These are phyloP conservation scores for Lepidopterella palustris DNA, from an alignment of 495 filamentous ascomycete genomes.

Conservation along the genomic window DNA sequence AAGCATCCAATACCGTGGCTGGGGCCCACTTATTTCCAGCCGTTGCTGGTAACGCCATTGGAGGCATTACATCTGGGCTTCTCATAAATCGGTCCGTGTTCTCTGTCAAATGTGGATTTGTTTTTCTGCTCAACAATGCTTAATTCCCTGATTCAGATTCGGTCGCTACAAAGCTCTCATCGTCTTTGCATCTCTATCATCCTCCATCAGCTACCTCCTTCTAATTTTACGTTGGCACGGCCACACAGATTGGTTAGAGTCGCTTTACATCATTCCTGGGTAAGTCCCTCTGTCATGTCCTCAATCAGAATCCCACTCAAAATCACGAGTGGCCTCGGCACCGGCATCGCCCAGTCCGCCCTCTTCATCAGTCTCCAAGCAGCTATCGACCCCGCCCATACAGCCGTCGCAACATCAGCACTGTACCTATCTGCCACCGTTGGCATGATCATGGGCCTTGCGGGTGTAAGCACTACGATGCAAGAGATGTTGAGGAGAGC, in stretches of 20 bases:
- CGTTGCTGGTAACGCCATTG: constrained; percentile 59
- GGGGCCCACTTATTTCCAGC: constrained; percentile 59
- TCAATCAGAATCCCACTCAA: background rate
- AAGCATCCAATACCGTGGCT: constrained; percentile 48
- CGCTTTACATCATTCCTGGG: constrained; percentile 55
- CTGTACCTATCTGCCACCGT: constrained; percentile 19
- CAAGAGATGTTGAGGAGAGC: constrained; percentile 7
- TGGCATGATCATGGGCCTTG: constrained; percentile 16
- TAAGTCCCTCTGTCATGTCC: background rate
- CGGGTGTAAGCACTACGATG: constrained; percentile 9
- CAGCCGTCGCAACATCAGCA: constrained; percentile 15
- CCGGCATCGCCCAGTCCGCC: constrained; percentile 19
- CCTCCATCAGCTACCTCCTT: constrained; percentile 48
- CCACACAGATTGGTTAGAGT: constrained; percentile 52
- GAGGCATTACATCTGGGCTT: constrained; percentile 52
- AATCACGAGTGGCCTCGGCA: constrained; percentile 22
- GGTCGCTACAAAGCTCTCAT: constrained; percentile 54
- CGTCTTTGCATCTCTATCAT: constrained; percentile 45
- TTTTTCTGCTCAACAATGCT: background rate
- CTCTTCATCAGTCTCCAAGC: constrained; percentile 26
- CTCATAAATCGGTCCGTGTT: constrained; percentile 44
- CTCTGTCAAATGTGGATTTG: background rate
- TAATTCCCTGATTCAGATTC: constrained; percentile 36
- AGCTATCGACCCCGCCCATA: constrained; percentile 11
- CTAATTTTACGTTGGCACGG: constrained; percentile 58